A percentile compares a stretch with the other conserved stretches of the same genome.
Conservation (phyloP, 352 stramenopile genomes). For the Globisporangium nagaii region DNA sequence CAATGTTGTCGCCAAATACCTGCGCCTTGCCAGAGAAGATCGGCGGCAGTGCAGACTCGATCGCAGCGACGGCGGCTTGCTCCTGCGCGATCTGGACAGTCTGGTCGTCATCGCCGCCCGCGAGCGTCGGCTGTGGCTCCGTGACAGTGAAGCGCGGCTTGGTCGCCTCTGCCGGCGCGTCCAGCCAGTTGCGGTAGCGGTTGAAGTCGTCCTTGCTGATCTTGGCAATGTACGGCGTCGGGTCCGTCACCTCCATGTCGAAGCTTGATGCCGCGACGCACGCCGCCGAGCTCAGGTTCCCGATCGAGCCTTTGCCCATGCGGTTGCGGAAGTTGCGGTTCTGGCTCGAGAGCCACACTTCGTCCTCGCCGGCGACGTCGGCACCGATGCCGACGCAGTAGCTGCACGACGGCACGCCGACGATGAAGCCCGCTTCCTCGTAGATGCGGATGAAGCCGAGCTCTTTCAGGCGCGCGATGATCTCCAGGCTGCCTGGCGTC, state of each 20-base stretch:
- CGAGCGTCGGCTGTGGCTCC: conserved; percentile 41
- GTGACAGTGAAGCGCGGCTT: conserved; percentile 34
- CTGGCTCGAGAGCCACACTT: conserved; percentile 80
- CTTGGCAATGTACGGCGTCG: conserved; percentile 51
- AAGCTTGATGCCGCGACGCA: conserved; percentile 75
- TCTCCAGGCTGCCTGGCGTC: conserved; percentile 73
- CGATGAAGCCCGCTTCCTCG: conserved; percentile 71
- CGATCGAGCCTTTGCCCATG: conserved; percentile 80
- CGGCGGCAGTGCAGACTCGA: conserved; percentile 47
- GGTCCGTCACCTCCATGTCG: conserved; percentile 69
- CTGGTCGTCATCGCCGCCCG: conserved; percentile 15
- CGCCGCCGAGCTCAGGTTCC: conserved; percentile 63
- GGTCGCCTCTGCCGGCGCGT: conserved; percentile 18
- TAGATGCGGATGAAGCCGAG: conserved; percentile 69
- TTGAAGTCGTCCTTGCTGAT: conserved; percentile 74
- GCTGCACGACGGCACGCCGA: conserved; percentile 71
- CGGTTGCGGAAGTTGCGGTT: conserved; percentile 86
- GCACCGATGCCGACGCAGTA: conserved; percentile 81
- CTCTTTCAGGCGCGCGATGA: conserved; percentile 55
- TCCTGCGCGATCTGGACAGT: conserved; percentile 39
- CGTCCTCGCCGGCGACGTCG: conserved; percentile 61
- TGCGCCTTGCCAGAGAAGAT: conserved; percentile 67
- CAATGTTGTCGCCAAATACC: conserved; percentile 73
- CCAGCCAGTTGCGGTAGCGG: conserved; percentile 72
- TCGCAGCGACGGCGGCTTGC: conserved; percentile 44